Base-by-base conservation (phyloP, 2,329 filamentous ascomycete species). In the Alternaria longipes region DNA sequence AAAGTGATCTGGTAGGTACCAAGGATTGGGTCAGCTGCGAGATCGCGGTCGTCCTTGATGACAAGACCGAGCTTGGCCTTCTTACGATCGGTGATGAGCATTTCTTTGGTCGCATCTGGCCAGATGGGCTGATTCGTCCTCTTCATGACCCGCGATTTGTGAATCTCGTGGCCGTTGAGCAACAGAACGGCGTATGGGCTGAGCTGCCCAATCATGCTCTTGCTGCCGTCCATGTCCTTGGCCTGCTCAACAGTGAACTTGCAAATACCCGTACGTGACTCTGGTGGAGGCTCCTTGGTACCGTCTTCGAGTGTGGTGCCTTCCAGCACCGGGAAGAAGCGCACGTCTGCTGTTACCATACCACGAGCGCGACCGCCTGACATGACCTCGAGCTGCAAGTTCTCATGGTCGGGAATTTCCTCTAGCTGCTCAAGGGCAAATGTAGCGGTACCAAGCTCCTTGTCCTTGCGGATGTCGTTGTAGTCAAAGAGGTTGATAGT, bases 81-180 rank as follows among this genome's bases (percentile, higher is more conserved):
- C 82, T 93, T 97, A 64, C 92, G 90, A 76, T 99, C 94, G 1
- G 94, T 97, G 75, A 99, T 94, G 63, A 99, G 88, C 69, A 99
- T 89, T 75, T 99, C 95, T 81, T 97, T 97, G 69, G 89, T 91
- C 7, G 92, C 92, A 75, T 98, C 91, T 55, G 94, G 90, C 90
- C 94, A 99, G 72, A 99, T 94, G 8, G 95, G 95, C 72, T 97
- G 95, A 81, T 99, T 99, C 62, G 93, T 98, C 63, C 94, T 90
- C 86, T 98, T 99, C 72, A 97, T 86, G 79, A 94, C 96, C 81
- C 93, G 92, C 54, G 94, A 97, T 58, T 89, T 86, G 72, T 97
- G 93, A 5, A 98, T 86, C 76, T 96, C 91, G 80, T 95, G 97
- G 65, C 93, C 91, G 72, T 99, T 99, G 69, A 99, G 87, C 45